Conservation (phyloP, 2,329 filamentous ascomycete genomes). For the Fusarium nodosum region DNA sequence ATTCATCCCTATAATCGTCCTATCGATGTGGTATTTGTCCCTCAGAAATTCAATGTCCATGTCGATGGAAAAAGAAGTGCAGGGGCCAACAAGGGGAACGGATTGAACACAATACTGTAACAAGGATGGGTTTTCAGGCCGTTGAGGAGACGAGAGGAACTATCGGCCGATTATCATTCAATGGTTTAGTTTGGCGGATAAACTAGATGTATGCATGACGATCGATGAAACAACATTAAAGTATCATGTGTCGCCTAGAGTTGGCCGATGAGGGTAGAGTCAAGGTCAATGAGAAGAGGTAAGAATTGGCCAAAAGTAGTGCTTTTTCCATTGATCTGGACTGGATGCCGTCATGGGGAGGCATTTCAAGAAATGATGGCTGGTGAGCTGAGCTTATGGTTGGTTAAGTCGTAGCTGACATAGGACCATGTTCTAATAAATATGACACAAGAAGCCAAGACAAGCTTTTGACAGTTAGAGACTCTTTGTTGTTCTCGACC, state of each 20-base stretch:
- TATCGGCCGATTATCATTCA: conserved; percentile 31
- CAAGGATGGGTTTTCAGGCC: not conserved
- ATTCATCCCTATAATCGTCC: not conserved
- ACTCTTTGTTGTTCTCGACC: not conserved
- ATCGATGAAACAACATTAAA: conserved; percentile 15
- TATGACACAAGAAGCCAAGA: conserved; percentile 22
- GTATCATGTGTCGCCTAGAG: conserved; percentile 6
- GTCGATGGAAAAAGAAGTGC: conserved; percentile 13
- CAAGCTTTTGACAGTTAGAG: conserved; percentile 15
- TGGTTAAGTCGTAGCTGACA: conserved; percentile 21
- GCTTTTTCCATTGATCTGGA: not conserved
- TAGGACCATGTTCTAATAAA: conserved; percentile 20
- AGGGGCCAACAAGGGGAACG: conserved; percentile 22
- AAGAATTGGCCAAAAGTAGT: conserved; percentile 18
- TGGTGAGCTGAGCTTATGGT: conserved; percentile 27
- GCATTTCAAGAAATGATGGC: conserved; percentile 40
- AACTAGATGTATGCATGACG: conserved; percentile 20
- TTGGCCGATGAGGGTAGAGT: conserved; percentile 2
- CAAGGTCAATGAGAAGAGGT: conserved; percentile 1
- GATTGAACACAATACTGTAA: not conserved
- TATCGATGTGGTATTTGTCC: conserved; percentile 1
- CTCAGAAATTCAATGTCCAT: conserved; percentile 19
- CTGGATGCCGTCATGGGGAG: conserved; percentile 33
- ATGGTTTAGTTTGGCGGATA: conserved; percentile 11
- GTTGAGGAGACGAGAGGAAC: conserved; percentile 18